Conservation (phyloP, 2,329 filamentous ascomycete genomes). For the Bertia moriformis region DNA sequence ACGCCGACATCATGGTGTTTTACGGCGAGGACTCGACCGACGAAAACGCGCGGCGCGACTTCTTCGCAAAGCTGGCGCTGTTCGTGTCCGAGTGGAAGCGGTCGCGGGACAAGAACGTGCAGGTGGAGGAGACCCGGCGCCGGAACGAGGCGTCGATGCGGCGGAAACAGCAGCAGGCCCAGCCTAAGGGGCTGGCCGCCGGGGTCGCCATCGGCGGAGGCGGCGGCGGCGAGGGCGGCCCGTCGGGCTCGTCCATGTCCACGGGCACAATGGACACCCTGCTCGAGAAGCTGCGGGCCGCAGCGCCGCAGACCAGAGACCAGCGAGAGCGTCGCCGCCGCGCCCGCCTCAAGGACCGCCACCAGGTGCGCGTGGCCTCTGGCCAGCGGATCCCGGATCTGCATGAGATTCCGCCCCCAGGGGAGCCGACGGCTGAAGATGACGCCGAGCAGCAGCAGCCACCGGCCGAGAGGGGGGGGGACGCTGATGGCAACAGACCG, state of each 20-base stretch:
- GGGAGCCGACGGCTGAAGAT: slow-evolving; percentile 27
- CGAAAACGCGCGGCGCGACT: slow-evolving; percentile 83
- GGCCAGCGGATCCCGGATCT: slow-evolving; percentile 72
- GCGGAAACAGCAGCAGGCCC: slow-evolving; percentile 61
- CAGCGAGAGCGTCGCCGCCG: slow-evolving; percentile 77
- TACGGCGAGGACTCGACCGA: slow-evolving; percentile 89
- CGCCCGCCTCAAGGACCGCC: slow-evolving; percentile 75
- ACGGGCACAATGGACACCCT: slow-evolving; percentile 92
- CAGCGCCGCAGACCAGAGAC: slow-evolving; percentile 77
- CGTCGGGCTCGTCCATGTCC: slow-evolving; percentile 50
- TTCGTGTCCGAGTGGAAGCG: slow-evolving; percentile 94
- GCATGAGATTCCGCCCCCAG: slow-evolving; percentile 46
- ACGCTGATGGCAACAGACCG: slow-evolving; percentile 34
- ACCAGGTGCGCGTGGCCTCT: slow-evolving; percentile 81
- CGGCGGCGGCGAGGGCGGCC: slow-evolving; percentile 18
- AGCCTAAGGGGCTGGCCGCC: slow-evolving; percentile 38
- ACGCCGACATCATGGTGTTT: slow-evolving; percentile 90
- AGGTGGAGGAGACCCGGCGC: slow-evolving; percentile 65
- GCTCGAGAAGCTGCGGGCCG: slow-evolving; percentile 84
- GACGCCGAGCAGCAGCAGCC: too few relatives aligned
- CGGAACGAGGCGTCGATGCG: slow-evolving; percentile 88
- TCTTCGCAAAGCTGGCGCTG: slow-evolving; percentile 81
- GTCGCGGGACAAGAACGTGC: slow-evolving; percentile 81
- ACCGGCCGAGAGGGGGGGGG: background rate
- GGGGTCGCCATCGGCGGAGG: slow-evolving; percentile 17